A percentile compares a stretch with the other conserved stretches of the same genome.
These are phyloP conservation scores for Otatea glauca DNA, from an alignment of 176 grass and related monocot genomes.

Conservation along the genomic window DNA sequence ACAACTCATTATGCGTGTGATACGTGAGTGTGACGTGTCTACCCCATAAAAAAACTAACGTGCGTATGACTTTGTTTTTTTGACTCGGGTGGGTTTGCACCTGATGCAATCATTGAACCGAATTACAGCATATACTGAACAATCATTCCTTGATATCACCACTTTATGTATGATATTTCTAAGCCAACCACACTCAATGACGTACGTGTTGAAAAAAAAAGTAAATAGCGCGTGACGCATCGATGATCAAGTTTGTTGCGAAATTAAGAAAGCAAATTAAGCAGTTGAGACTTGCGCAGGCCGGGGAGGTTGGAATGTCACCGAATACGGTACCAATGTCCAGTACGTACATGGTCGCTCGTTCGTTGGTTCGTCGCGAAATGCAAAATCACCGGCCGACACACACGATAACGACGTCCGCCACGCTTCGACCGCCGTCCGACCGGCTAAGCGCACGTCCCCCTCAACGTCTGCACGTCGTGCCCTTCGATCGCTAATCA, in stretches of 20 bases:
- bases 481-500: neutral
- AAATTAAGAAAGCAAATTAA: neutral
- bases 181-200: neutral
- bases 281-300: neutral
- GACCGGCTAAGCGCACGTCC: neutral
- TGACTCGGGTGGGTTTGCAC: neutral
- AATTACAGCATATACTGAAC: neutral
- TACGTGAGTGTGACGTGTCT: no score
- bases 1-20: no score
- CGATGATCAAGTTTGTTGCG: neutral
- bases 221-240: neutral
- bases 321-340: neutral
- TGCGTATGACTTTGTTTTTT: no score
- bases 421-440: neutral
- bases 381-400: conserved; percentile 20
- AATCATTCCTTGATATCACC: neutral
- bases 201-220: neutral
- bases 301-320: conserved; percentile 35
- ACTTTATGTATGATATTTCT: neutral
- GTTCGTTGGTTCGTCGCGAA: neutral
- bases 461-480: neutral
- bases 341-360: neutral
- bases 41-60: no score
- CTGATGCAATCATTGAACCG: neutral
- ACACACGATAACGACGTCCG: conserved; percentile 26